Evolutionary conservation across 1,284 basidiomycete species (phyloP).

Genomic region (Kalmanozyma brasiliensis): DNA sequence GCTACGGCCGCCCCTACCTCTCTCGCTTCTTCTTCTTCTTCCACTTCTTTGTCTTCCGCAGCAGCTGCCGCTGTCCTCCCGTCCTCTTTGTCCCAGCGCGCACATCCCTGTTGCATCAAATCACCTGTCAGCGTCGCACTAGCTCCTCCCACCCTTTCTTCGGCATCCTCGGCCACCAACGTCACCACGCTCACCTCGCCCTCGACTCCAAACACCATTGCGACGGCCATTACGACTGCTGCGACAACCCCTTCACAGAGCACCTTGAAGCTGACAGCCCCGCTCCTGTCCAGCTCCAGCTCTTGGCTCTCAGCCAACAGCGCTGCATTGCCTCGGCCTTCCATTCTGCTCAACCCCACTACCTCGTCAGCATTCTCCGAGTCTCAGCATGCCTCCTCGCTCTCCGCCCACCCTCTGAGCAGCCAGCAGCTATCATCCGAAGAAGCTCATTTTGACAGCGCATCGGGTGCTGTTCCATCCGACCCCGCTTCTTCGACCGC

Average conservation of each 20-base stretch:
- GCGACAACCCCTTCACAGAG: constrained; percentile 23
- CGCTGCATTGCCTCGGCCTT: neutral
- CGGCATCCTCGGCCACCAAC: constrained; percentile 19
- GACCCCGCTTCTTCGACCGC: neutral
- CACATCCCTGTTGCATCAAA: constrained; percentile 6
- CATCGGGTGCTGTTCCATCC: neutral
- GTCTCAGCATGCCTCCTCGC: constrained; percentile 14
- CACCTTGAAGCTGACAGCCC: constrained; percentile 15
- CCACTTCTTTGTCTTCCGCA: neutral
- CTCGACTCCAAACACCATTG: constrained; percentile 6
- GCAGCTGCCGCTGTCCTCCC: neutral
- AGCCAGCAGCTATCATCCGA: neutral
- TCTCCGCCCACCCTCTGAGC: constrained; percentile 5
- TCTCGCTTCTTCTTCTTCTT: constrained; percentile 4
- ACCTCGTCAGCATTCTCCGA: neutral
- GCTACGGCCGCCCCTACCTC: too few species aligned
- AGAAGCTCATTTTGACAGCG: neutral
- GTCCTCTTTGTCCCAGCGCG: constrained; percentile 1
- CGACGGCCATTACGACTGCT: constrained; percentile 8
- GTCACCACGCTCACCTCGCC: constrained; percentile 6
- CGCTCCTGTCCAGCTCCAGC: neutral
- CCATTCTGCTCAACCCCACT: neutral
- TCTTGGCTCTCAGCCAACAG: neutral
- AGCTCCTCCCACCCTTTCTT: constrained; percentile 8
- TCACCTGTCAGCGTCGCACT: neutral